Evolutionary conservation across 768 basidiomycete species (phyloP).

Genomic region (Trametes cubensis): DNA sequence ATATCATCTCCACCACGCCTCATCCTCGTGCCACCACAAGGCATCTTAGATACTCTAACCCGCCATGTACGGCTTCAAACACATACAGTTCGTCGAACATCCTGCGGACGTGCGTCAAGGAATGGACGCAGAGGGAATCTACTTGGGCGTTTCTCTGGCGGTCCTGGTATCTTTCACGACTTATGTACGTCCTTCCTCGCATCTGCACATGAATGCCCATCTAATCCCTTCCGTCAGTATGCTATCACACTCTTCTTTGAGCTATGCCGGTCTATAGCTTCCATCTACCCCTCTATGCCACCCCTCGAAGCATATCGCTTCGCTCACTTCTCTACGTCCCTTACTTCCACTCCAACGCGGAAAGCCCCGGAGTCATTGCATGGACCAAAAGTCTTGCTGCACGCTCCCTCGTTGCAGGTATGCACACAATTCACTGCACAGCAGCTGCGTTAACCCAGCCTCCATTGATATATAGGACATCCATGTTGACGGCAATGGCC

Average conservation of each 20-base stretch:
- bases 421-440: too few relatives aligned
- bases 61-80: slow-evolving; percentile 6
- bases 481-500: too few relatives aligned
- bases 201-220: not conserved
- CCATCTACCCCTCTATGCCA: not conserved
- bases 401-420: too few relatives aligned
- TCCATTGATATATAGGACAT: too few relatives aligned
- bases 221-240: not conserved
- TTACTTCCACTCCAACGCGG: too few relatives aligned
- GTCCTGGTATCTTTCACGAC: slow-evolving; percentile 7
- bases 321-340: too few relatives aligned
- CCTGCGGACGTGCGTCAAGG: not conserved
- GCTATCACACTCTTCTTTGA: not conserved
- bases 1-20: slow-evolving; percentile 1
- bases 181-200: slow-evolving; percentile 4
- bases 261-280: slow-evolving; percentile 7
- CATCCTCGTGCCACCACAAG: slow-evolving; percentile 4
- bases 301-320: too few relatives aligned
- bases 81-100: not conserved
- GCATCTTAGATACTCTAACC: not conserved
- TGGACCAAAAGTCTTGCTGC: too few relatives aligned
- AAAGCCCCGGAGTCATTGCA: too few relatives aligned
- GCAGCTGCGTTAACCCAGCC: too few relatives aligned
- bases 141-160: not conserved
- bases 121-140: not conserved